Percentiles rank a stretch among this genome's conserved stretches.
Conservation (phyloP, 2,329 filamentous ascomycete species). For the Trichoderma aggressivum region DNA sequence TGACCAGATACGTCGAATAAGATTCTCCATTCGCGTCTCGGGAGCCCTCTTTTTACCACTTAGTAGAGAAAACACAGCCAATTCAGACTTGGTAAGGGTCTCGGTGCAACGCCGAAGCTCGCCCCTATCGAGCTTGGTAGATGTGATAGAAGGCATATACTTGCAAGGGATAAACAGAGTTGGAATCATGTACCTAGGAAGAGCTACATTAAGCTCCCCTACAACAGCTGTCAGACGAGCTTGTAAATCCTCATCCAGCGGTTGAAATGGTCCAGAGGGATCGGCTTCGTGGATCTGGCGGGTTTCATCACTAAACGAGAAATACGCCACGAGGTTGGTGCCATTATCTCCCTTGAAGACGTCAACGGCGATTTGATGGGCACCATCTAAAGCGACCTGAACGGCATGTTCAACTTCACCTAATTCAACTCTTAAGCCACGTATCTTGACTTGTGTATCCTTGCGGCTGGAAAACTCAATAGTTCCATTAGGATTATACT, state of each 20-base stretch:
- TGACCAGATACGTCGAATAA: constrained; percentile 21
- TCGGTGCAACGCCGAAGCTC: not conserved
- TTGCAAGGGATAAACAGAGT: constrained; percentile 22
- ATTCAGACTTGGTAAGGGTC: not conserved
- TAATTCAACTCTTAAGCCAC: constrained; percentile 5
- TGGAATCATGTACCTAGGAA: constrained; percentile 24
- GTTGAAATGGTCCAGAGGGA: constrained; percentile 16
- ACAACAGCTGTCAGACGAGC: constrained; percentile 20
- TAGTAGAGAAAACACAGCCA: constrained; percentile 6
- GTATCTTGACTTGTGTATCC: constrained; percentile 7
- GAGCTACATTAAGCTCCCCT: constrained; percentile 14
- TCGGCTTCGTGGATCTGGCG: constrained; percentile 1
- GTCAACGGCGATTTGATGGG: constrained; percentile 14
- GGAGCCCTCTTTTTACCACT: constrained; percentile 1
- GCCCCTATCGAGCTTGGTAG: constrained; percentile 22
- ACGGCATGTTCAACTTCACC: constrained; percentile 19
- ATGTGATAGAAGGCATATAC: constrained; percentile 24
- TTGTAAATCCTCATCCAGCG: constrained; percentile 6
- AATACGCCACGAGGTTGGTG: constrained; percentile 6
- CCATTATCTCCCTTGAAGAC: constrained; percentile 8
- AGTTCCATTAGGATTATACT: constrained; percentile 15
- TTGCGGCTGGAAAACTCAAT: constrained; percentile 15
- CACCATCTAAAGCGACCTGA: not conserved
- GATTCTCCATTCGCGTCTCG: not conserved
- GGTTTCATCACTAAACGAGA: constrained; percentile 14